A percentile compares a stretch with the other conserved stretches of the same genome.
These are phyloP conservation scores for Aspergillus brunneoviolaceus DNA, from an alignment of 2,329 filamentous ascomycete genomes.

Conservation along the genomic window DNA sequence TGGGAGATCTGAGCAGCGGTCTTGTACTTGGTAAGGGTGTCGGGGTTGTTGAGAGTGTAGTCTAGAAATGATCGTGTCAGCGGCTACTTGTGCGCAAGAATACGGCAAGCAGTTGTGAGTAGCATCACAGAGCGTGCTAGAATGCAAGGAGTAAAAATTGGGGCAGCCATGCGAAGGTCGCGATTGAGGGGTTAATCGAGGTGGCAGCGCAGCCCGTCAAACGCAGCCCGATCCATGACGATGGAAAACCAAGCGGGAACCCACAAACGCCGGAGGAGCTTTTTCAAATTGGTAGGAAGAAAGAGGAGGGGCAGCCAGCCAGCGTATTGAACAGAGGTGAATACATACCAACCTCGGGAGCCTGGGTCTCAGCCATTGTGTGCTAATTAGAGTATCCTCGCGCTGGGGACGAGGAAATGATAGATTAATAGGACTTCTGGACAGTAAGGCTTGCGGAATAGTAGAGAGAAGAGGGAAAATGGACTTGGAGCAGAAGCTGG, in stretches of 20 bases:
- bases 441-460: slow-evolving; percentile 20
- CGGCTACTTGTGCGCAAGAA: slow-evolving; percentile 19
- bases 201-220: slow-evolving; percentile 3
- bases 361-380: slow-evolving; percentile 42
- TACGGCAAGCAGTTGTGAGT: slow-evolving; percentile 2
- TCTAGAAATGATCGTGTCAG: slow-evolving; percentile 52
- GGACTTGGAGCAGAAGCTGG: slow-evolving; percentile 17
- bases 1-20: slow-evolving; percentile 92
- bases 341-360: slow-evolving; percentile 44
- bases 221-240: slow-evolving; percentile 14
- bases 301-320: slow-evolving; percentile 18
- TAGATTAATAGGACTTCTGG: slow-evolving; percentile 13
- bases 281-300: slow-evolving; percentile 27
- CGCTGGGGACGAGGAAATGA: slow-evolving; percentile 20
- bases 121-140: neutral
- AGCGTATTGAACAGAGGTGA: slow-evolving; percentile 3
- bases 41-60: slow-evolving; percentile 85
- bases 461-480: slow-evolving; percentile 23
- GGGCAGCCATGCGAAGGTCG: neutral
- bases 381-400: slow-evolving; percentile 25
- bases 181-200: neutral
- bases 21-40: slow-evolving; percentile 99
- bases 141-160: neutral
- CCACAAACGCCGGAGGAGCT: slow-evolving; percentile 37
- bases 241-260: slow-evolving; percentile 26